A percentile compares a stretch with the other conserved stretches of the same genome.
Conservation (phyloP, 177 flowering plant genomes). For the Vitis hybrid region DNA sequence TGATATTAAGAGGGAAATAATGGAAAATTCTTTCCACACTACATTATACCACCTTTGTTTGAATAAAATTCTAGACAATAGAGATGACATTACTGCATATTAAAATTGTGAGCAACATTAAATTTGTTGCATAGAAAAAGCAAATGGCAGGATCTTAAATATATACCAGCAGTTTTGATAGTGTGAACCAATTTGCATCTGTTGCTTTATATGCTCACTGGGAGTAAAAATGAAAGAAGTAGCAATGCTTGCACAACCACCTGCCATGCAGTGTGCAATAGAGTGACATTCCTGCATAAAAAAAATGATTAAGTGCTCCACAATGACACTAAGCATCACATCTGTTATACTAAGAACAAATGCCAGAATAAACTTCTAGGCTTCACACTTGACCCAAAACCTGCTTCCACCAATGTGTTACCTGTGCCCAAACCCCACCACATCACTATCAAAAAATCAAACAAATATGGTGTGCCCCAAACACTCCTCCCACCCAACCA, state of each 20-base stretch:
- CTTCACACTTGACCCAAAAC: slow-evolving; percentile 1
- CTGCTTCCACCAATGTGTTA: too few relatives aligned
- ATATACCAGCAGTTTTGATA: slow-evolving; percentile 85
- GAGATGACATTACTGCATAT: background rate
- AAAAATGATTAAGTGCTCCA: slow-evolving; percentile 15
- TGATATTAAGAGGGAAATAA: too few relatives aligned
- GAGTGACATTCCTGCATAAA: slow-evolving; percentile 73
- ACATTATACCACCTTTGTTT: background rate
- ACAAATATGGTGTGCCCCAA: too few relatives aligned
- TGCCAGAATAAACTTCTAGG: background rate
- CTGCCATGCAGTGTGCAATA: slow-evolving; percentile 81
- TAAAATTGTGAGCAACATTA: background rate
- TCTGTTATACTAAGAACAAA: too few relatives aligned
- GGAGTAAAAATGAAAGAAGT: slow-evolving; percentile 97
- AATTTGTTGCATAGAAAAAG: background rate
- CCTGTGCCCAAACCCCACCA: too few relatives aligned
- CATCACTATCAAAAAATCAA: too few relatives aligned
- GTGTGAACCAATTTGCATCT: slow-evolving; percentile 91
- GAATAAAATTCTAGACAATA: background rate
- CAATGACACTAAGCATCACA: background rate
- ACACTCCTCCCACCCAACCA: background rate
- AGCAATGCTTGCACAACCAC: slow-evolving; percentile 97
- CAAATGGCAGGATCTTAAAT: slow-evolving; percentile 12
- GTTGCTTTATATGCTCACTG: slow-evolving; percentile 96
- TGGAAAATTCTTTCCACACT: too few relatives aligned